Conservation (phyloP, 176 grass and related monocot species). For the Hsuehochloa calcarea region DNA sequence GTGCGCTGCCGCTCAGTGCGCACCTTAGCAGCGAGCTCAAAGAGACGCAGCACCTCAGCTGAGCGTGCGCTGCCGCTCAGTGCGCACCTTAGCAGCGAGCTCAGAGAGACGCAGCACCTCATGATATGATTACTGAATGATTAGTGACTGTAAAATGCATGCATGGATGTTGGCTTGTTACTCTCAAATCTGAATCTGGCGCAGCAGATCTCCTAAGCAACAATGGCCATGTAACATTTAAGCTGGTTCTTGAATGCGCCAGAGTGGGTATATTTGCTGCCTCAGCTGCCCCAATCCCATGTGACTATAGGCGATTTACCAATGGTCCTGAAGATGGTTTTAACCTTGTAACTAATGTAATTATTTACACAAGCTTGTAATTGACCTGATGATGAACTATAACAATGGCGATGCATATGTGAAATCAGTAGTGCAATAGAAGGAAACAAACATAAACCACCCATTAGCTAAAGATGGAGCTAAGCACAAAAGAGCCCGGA, state of each 20-base stretch:
- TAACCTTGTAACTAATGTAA: not conserved
- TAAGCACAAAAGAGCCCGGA: not conserved
- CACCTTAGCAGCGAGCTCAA: too few relatives aligned
- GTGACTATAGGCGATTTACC: not conserved
- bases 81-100: too few relatives aligned
- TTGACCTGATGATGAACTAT: not conserved
- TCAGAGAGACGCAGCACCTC: too few relatives aligned
- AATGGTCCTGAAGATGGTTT: not conserved
- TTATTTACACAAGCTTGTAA: not conserved
- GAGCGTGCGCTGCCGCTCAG: too few relatives aligned
- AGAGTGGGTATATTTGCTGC: conserved; percentile 7
- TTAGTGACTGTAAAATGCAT: not conserved
- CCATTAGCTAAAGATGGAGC: not conserved
- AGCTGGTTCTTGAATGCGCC: not conserved
- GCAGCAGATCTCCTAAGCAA: not conserved
- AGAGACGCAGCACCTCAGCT: too few relatives aligned
- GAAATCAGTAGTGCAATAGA: not conserved
- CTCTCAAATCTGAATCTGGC: not conserved
- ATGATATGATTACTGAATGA: conserved; percentile 9
- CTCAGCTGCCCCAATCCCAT: not conserved
- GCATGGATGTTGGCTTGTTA: not conserved
- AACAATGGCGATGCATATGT: not conserved
- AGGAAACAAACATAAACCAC: too few relatives aligned
- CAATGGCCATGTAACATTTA: not conserved
- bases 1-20: too few relatives aligned